phyloP scores from a whole-genome alignment of 2,329 filamentous ascomycete genomes.

The Beauveria bassiana region DNA sequence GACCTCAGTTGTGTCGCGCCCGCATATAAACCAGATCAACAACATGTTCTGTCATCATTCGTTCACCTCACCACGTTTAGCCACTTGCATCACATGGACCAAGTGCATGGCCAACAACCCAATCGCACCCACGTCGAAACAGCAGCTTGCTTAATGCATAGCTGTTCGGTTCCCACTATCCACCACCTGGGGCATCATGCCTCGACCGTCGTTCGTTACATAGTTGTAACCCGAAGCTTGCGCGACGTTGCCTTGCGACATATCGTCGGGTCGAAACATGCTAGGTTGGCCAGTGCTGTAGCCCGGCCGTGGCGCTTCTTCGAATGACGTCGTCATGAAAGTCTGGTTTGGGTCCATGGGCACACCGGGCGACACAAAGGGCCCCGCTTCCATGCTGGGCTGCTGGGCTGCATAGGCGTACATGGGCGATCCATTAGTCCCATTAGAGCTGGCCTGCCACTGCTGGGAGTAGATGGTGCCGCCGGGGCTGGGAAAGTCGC shows the following conservation, averaged over 20 bases:
- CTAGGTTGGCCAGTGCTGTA: slow-evolving; percentile 24
- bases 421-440: slow-evolving; percentile 33
- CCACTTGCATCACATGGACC: background rate
- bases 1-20: background rate
- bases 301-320: slow-evolving; percentile 24
- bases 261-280: slow-evolving; percentile 26
- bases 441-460: slow-evolving; percentile 38
- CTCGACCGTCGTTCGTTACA: slow-evolving; percentile 25
- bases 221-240: slow-evolving; percentile 28
- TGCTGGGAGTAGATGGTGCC: slow-evolving; percentile 33
- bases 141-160: slow-evolving; percentile 16
- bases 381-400: slow-evolving; percentile 20
- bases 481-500: slow-evolving; percentile 38
- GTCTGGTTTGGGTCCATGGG: slow-evolving; percentile 25
- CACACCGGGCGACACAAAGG: slow-evolving; percentile 25
- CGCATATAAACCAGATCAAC: background rate
- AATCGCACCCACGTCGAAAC: background rate
- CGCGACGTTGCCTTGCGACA: slow-evolving; percentile 22
- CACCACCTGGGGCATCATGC: slow-evolving; percentile 21
- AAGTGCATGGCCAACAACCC: background rate
- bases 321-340: slow-evolving; percentile 28
- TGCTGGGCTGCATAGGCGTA: slow-evolving; percentile 39
- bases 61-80: background rate
- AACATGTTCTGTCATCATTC: background rate
- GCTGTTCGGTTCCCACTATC: slow-evolving; percentile 22